A percentile compares a stretch with the other conserved stretches of the same genome.
Conservation (phyloP, 2,329 filamentous ascomycete species). For the Talaromyces sp. region DNA sequence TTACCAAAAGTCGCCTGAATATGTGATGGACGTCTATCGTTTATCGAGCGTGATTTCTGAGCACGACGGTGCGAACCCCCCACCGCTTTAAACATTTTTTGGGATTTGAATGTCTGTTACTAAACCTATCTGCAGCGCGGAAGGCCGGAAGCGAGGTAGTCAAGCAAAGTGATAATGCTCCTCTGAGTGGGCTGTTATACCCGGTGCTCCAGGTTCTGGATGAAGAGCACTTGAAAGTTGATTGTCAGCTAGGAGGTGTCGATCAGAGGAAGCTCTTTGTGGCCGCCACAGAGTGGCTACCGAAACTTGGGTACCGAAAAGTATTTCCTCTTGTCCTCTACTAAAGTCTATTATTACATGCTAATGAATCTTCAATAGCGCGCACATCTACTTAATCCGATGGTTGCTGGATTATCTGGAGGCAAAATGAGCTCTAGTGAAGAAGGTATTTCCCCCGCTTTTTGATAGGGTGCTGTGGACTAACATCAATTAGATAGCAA, state of each 20-base stretch:
- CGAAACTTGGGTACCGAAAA: constrained; percentile 74
- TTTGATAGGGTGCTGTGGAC: no score
- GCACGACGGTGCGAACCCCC: no score
- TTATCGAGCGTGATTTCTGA: constrained; percentile 65
- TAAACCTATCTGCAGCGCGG: no score
- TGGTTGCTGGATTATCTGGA: constrained; percentile 78
- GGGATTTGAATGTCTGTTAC: no score
- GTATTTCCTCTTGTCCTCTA: neutral
- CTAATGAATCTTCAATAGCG: constrained; percentile 31
- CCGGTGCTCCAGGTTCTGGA: constrained; percentile 86
- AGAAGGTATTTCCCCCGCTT: no score
- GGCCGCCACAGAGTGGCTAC: constrained; percentile 76
- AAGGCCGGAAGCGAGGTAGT: constrained; percentile 91
- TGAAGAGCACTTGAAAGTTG: constrained; percentile 81
- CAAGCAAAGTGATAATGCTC: constrained; percentile 77
- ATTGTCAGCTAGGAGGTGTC: constrained; percentile 72
- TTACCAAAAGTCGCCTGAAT: constrained; percentile 64
- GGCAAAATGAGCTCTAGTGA: constrained; percentile 83
- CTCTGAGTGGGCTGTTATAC: constrained; percentile 71
- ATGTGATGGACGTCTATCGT: constrained; percentile 85
- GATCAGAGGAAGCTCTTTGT: constrained; percentile 70
- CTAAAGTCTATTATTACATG: neutral
- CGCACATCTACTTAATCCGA: constrained; percentile 73
- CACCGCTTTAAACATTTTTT: no score
- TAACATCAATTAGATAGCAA: no score